phyloP scores from a whole-genome alignment of 345 rosid genomes.

The Eucalyptus camaldulensis region DNA sequence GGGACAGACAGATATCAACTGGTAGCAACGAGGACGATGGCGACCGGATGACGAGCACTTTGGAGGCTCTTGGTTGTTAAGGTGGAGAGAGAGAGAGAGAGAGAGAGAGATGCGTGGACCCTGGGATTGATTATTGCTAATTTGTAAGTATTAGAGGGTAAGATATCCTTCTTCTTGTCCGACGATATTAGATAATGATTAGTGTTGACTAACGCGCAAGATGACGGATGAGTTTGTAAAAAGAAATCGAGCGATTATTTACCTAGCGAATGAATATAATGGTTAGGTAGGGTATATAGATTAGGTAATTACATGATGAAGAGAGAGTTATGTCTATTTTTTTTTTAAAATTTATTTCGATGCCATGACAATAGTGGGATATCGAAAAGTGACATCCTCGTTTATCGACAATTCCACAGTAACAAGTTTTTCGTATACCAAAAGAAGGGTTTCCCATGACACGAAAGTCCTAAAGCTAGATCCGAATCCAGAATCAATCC shows the following conservation, averaged over 20 bases:
- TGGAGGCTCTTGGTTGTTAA: background rate
- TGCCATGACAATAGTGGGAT: background rate
- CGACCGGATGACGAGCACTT: background rate
- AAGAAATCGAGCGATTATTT: background rate
- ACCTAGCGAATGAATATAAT: background rate
- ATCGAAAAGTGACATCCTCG: background rate
- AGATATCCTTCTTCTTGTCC: background rate
- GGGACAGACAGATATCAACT: background rate
- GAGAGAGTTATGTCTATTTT: background rate
- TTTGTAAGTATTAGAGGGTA: background rate
- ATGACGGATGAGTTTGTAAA: background rate
- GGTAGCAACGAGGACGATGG: background rate
- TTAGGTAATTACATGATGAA: background rate
- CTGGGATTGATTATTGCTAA: background rate
- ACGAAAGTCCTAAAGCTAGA: background rate
- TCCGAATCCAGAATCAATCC: background rate
- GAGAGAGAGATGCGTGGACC: background rate
- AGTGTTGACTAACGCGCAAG: background rate
- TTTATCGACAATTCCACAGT: background rate
- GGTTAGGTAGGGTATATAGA: background rate
- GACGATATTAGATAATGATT: background rate
- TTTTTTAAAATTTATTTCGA: background rate
- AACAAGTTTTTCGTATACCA: background rate
- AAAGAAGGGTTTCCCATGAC: background rate
- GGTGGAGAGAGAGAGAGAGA: background rate